Evolutionary conservation across 495 filamentous ascomycete species (phyloP).

Genomic region (Trichoderma gamsii): DNA sequence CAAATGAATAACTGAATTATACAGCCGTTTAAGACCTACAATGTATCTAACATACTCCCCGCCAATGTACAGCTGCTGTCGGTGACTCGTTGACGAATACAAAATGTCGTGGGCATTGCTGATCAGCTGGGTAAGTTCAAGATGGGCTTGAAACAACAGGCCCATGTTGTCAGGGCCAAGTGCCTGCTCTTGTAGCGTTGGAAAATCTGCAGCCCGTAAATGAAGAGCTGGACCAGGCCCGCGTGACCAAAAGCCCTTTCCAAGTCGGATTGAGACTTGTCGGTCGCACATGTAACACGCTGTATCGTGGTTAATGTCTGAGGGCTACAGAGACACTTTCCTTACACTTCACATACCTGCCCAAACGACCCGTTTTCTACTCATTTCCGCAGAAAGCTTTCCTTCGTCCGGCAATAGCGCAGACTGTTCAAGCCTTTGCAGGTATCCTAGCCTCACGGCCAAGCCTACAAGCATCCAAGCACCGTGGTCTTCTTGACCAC

Average conservation of each 20-base stretch:
- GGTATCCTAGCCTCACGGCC: slow-evolving; percentile 58
- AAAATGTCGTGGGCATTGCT: slow-evolving; percentile 61
- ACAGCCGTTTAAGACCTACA: neutral
- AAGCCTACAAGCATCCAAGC: slow-evolving; percentile 66
- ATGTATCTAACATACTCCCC: slow-evolving; percentile 63
- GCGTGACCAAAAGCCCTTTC: slow-evolving; percentile 60
- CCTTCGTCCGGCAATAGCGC: slow-evolving; percentile 47
- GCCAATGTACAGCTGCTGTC: slow-evolving; percentile 58
- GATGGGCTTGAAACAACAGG: slow-evolving; percentile 55
- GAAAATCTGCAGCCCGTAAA: slow-evolving; percentile 55
- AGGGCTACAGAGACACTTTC: too few species aligned
- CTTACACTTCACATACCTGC: slow-evolving; percentile 33
- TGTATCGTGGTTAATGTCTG: slow-evolving; percentile 12
- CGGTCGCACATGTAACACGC: slow-evolving; percentile 58
- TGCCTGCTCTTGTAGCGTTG: slow-evolving; percentile 46
- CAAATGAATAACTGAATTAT: neutral
- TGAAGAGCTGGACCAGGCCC: slow-evolving; percentile 59
- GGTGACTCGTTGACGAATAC: slow-evolving; percentile 58
- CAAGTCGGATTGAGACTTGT: slow-evolving; percentile 57
- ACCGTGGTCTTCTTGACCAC: slow-evolving; percentile 59
- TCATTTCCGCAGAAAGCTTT: slow-evolving; percentile 39
- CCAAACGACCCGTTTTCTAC: slow-evolving; percentile 56
- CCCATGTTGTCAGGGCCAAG: slow-evolving; percentile 56
- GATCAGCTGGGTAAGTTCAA: slow-evolving; percentile 62
- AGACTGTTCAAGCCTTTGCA: slow-evolving; percentile 52